Conservation (phyloP, 2,329 filamentous ascomycete species). For the Hypoxylon sp. region DNA sequence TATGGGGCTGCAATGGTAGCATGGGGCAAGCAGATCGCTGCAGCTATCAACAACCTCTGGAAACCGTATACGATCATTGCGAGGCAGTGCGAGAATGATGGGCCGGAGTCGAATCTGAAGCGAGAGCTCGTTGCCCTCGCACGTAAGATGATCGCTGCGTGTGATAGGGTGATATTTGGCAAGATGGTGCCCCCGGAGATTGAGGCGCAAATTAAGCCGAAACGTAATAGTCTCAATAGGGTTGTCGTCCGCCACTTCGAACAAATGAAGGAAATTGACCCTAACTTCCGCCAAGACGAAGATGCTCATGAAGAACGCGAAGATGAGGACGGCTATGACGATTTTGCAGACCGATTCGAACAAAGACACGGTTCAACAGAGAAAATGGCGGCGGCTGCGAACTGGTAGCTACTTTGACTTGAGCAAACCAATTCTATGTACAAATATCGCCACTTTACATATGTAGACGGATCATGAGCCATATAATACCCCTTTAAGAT, state of each 20-base stretch:
- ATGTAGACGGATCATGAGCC: slow-evolving; percentile 17
- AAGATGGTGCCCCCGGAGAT: slow-evolving; percentile 34
- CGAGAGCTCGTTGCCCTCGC: slow-evolving; percentile 48
- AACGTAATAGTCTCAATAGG: slow-evolving; percentile 45
- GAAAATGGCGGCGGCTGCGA: background rate
- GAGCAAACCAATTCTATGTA: slow-evolving; percentile 8
- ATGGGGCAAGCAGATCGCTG: slow-evolving; percentile 64
- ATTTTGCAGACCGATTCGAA: background rate
- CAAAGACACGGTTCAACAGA: background rate
- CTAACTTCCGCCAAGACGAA: slow-evolving; percentile 26
- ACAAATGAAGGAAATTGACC: slow-evolving; percentile 35
- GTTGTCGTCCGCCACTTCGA: slow-evolving; percentile 47
- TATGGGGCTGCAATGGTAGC: slow-evolving; percentile 56
- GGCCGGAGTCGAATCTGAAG: slow-evolving; percentile 21
- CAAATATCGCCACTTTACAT: slow-evolving; percentile 5
- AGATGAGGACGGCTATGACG: slow-evolving; percentile 8
- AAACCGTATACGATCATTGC: slow-evolving; percentile 57
- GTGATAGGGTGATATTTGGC: slow-evolving; percentile 46
- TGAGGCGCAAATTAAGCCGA: slow-evolving; percentile 36
- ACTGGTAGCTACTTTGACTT: background rate
- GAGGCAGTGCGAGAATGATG: slow-evolving; percentile 33
- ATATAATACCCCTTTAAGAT: slow-evolving; percentile 27
- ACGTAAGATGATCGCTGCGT: slow-evolving; percentile 51
- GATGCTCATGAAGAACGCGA: slow-evolving; percentile 23
- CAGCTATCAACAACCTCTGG: slow-evolving; percentile 66